Evolutionary conservation across 805 yeast species (phyloP).

Genomic region (Myxozyma neglecta): DNA sequence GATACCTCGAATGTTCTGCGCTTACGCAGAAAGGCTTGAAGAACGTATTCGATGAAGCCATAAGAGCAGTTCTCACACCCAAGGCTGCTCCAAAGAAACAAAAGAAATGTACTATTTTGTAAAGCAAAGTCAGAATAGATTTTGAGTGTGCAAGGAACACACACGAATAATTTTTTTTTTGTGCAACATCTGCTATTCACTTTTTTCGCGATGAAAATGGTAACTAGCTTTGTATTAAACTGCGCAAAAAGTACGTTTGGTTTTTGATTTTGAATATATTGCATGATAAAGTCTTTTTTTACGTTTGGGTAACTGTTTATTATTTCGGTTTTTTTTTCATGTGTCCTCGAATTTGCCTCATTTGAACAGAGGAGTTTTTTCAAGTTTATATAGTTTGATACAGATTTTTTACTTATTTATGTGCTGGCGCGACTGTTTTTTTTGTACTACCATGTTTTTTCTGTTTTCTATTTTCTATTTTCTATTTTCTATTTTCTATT

Average conservation of each 20-base stretch:
- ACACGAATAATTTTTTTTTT: background rate
- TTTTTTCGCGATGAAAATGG: too few species aligned
- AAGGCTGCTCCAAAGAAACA: conserved; percentile 45
- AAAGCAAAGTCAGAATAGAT: conserved; percentile 8
- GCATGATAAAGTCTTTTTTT: background rate
- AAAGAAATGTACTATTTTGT: conserved; percentile 51
- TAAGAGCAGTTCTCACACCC: conserved; percentile 42
- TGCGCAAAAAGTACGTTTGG: background rate
- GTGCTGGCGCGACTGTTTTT: conserved; percentile 3
- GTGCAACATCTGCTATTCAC: background rate
- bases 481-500: background rate
- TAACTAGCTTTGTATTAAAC: too few species aligned
- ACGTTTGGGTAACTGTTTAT: background rate
- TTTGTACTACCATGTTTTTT: background rate
- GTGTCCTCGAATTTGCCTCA: background rate
- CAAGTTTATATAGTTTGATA: conserved; percentile 18
- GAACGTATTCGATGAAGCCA: conserved; percentile 80
- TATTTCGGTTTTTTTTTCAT: background rate
- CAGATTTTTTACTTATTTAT: conserved; percentile 26
- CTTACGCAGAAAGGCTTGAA: conserved; percentile 84
- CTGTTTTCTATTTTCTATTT: background rate
- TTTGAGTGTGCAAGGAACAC: background rate
- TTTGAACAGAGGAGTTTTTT: conserved; percentile 4
- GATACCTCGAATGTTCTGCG: conserved; percentile 77
- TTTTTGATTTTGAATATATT: background rate